Conservation (phyloP, 768 basidiomycete species). For the Lactarius psammicola region DNA sequence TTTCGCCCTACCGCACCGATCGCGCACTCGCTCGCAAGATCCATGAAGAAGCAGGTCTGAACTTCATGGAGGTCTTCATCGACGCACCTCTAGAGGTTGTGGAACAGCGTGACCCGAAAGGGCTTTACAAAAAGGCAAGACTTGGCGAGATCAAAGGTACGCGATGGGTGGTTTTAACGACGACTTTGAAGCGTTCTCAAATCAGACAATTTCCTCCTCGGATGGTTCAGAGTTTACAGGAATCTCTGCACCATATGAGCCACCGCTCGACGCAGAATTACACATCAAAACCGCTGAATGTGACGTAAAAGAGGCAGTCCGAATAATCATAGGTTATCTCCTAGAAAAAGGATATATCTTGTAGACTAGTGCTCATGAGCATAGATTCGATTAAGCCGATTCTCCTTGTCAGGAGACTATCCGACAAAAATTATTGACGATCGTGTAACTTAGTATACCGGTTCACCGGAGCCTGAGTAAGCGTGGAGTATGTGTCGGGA, state of each 20-base stretch:
- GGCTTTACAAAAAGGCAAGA: conserved; percentile 94
- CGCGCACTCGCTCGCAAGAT: conserved; percentile 77
- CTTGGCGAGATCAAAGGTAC: conserved; percentile 94
- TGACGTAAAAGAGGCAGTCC: conserved; percentile 75
- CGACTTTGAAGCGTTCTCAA: neutral
- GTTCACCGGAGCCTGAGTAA: neutral
- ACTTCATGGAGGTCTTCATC: conserved; percentile 92
- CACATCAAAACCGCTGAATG: conserved; percentile 87
- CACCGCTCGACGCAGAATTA: conserved; percentile 80
- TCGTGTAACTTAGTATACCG: conserved; percentile 2
- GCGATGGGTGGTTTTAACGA: conserved; percentile 18
- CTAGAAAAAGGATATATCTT: conserved; percentile 48
- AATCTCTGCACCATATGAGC: conserved; percentile 95
- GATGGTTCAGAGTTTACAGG: conserved; percentile 87
- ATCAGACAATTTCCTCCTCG: neutral
- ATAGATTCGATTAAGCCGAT: conserved; percentile 5
- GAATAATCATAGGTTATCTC: conserved; percentile 78
- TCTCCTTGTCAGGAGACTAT: neutral
- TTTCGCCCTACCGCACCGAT: conserved; percentile 94
- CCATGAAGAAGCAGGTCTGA: conserved; percentile 68
- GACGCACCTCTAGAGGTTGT: conserved; percentile 88
- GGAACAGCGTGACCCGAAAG: conserved; percentile 94
- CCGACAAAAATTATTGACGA: conserved; percentile 3
- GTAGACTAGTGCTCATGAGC: conserved; percentile 7
- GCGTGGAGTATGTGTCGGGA: neutral